Conservation (phyloP, 2,329 filamentous ascomycete species). For the Penicillium hordei region DNA sequence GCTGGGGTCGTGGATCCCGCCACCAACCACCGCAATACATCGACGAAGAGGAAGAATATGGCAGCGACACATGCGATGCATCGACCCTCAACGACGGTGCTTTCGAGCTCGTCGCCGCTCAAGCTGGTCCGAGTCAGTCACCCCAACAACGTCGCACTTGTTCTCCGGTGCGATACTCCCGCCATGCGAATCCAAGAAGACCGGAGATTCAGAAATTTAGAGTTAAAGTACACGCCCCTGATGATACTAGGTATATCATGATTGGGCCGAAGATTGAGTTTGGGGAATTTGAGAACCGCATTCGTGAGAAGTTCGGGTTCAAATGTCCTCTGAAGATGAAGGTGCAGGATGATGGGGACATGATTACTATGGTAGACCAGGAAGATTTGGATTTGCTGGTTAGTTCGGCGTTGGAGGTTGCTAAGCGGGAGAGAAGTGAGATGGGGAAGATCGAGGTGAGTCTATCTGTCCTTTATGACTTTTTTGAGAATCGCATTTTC, state of each 20-base stretch:
- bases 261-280: slow-evolving; percentile 72
- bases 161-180: slow-evolving; percentile 28
- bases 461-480: slow-evolving; percentile 15
- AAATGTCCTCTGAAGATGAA: slow-evolving; percentile 67
- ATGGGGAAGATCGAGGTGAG: slow-evolving; percentile 95
- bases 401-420: slow-evolving; percentile 64
- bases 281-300: slow-evolving; percentile 71
- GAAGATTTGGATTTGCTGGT: slow-evolving; percentile 92
- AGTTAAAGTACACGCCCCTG: slow-evolving; percentile 82
- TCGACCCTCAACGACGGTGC: slow-evolving; percentile 71
- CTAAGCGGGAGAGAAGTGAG: slow-evolving; percentile 71
- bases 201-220: slow-evolving; percentile 75
- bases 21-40: slow-evolving; percentile 62
- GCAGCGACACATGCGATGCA: slow-evolving; percentile 68
- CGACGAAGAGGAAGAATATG: slow-evolving; percentile 76
- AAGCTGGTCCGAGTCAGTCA: slow-evolving; percentile 22
- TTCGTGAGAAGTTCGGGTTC: slow-evolving; percentile 84
- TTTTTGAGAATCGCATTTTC: neutral
- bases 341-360: slow-evolving; percentile 87
- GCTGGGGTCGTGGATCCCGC: slow-evolving; percentile 36
- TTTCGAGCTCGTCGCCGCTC: slow-evolving; percentile 72
- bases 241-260: slow-evolving; percentile 92
- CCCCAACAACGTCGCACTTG: slow-evolving; percentile 36
- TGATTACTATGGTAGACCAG: slow-evolving; percentile 96
- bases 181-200: slow-evolving; percentile 38